phyloP scores from a whole-genome alignment of 495 filamentous ascomycete genomes.

The Massariosphaeria phaeospora region DNA sequence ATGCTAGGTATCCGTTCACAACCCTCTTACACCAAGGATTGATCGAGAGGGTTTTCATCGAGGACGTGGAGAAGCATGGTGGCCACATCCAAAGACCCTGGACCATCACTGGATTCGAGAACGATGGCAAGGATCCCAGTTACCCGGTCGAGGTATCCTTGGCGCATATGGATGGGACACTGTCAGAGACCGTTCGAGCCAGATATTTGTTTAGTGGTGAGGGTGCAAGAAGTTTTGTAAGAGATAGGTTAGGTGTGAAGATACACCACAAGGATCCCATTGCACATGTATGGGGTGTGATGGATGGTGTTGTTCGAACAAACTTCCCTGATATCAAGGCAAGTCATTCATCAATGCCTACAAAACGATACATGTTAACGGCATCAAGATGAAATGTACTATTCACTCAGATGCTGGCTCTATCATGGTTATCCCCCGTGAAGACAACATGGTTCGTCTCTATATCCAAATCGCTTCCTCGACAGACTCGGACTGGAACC shows the following conservation, averaged over 20 bases:
- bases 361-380: constrained; percentile 10
- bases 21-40: constrained; percentile 61
- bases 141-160: constrained; percentile 66
- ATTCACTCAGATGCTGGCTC: constrained; percentile 50
- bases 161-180: constrained; percentile 68
- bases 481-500: constrained; percentile 55
- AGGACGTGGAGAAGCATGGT: constrained; percentile 57
- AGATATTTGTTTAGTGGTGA: constrained; percentile 65
- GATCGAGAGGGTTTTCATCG: constrained; percentile 61
- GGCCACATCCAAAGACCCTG: constrained; percentile 56
- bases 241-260: constrained; percentile 55
- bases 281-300: constrained; percentile 49
- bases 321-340: constrained; percentile 49
- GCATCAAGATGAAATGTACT: constrained; percentile 77
- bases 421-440: constrained; percentile 46
- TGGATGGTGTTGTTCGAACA: constrained; percentile 45
- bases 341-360: background rate
- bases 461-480: constrained; percentile 51
- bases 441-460: constrained; percentile 45
- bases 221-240: constrained; percentile 59
- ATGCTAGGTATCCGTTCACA: constrained; percentile 62
- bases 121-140: constrained; percentile 50
- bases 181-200: constrained; percentile 57
- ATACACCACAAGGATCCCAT: constrained; percentile 62
- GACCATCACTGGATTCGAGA: constrained; percentile 58